These are phyloP conservation scores for Globisporangium echinulatum DNA, from an alignment of 352 stramenopile species.

Conservation along the genomic window DNA sequence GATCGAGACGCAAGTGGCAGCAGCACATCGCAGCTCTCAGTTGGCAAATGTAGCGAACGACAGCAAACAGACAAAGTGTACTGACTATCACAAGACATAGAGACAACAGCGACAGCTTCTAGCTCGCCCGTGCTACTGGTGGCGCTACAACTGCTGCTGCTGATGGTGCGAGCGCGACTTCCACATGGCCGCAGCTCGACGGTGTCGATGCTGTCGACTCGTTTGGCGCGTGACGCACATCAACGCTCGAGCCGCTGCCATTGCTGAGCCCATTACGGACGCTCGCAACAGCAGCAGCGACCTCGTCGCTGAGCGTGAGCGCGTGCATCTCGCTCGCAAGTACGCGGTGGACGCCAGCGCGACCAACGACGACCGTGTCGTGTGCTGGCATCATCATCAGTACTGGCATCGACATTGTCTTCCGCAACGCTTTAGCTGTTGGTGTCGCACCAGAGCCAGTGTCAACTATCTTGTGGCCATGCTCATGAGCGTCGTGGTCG, in stretches of 20 bases:
- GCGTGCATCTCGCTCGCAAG: background rate
- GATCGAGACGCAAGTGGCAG: no score
- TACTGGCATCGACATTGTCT: background rate
- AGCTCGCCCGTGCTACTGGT: no score
- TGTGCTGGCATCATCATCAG: background rate
- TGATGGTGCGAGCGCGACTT: constrained; percentile 6
- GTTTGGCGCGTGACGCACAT: background rate
- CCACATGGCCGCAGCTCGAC: constrained; percentile 7
- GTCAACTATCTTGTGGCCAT: background rate
- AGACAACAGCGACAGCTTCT: no score
- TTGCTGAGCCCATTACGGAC: background rate
- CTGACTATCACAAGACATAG: no score
- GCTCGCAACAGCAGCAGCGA: background rate
- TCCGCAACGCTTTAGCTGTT: background rate
- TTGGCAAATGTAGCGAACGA: no score
- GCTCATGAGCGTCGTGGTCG: background rate
- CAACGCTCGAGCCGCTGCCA: no score
- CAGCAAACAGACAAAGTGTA: no score
- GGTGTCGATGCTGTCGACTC: background rate
- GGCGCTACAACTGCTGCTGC: no score
- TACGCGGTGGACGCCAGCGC: background rate
- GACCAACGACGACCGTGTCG: background rate
- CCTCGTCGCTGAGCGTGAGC: background rate
- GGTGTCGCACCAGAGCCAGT: background rate
- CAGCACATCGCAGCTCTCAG: no score